phyloP scores from a whole-genome alignment of 345 rosid genomes.

The Anacardium occidentale region DNA sequence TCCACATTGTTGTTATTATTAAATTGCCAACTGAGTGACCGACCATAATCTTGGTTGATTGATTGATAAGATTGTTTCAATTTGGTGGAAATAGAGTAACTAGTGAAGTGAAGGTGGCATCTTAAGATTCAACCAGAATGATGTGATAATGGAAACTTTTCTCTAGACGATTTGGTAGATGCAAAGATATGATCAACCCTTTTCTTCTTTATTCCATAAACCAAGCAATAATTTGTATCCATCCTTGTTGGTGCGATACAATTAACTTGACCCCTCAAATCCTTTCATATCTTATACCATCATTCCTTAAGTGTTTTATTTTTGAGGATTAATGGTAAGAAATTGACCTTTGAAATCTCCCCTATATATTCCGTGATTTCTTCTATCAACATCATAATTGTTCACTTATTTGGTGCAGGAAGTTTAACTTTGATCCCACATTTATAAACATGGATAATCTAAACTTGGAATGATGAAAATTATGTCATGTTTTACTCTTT shows the following conservation, averaged over 20 bases:
- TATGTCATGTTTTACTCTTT: neutral
- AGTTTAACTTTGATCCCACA: neutral
- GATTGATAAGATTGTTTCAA: neutral
- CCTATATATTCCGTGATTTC: slow-evolving; percentile 9
- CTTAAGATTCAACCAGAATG: slow-evolving; percentile 4
- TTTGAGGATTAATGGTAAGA: slow-evolving; percentile 2
- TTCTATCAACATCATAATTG: neutral
- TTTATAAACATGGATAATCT: neutral
- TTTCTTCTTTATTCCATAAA: neutral
- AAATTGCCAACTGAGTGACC: no score
- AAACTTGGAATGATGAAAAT: neutral
- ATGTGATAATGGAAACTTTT: neutral
- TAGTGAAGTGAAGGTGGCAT: slow-evolving; percentile 11
- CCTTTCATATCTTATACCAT: slow-evolving; percentile 34
- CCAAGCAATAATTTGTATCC: slow-evolving; percentile 12
- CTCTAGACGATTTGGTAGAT: neutral
- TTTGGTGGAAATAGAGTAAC: neutral
- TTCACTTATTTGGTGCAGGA: slow-evolving; percentile 8
- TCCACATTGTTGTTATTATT: no score
- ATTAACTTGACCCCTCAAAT: slow-evolving; percentile 40
- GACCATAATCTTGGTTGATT: no score
- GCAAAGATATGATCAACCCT: neutral
- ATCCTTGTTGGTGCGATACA: slow-evolving; percentile 14
- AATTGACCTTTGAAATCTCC: neutral
- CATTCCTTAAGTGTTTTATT: slow-evolving; percentile 23